Evolutionary conservation across 176 grass and related monocot species (phyloP).

Genomic region (Triticum aestivum): IWGSC_CS_RefSeq_v2.1 NC_057805.1:426371457-426371956

Average conservation of each 20-base stretch:
- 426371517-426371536: conserved; percentile 76
- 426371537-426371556: conserved; percentile 64
- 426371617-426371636: conserved; percentile 68
- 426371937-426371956: conserved; percentile 92
- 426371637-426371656: conserved; percentile 76
- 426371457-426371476: conserved; percentile 80
- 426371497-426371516: conserved; percentile 75
- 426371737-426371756: conserved; percentile 60
- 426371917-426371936: conserved; percentile 74
- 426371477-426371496: conserved; percentile 76
- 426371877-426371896: conserved; percentile 86
- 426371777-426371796: conserved; percentile 93
- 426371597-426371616: conserved; percentile 55
- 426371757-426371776: conserved; percentile 87
- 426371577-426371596: conserved; percentile 85
- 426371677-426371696: conserved; percentile 99
- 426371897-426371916: conserved; percentile 97
- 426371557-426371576: conserved; percentile 89
- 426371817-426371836: conserved; percentile 91
- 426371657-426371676: conserved; percentile 74
- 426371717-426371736: conserved; percentile 68
- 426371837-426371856: conserved; percentile 79
- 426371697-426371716: conserved; percentile 64
- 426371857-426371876: conserved; percentile 90
- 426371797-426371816: conserved; percentile 78